Conservation (phyloP, 106 monocot species). For the Allium cepa region DNA sequence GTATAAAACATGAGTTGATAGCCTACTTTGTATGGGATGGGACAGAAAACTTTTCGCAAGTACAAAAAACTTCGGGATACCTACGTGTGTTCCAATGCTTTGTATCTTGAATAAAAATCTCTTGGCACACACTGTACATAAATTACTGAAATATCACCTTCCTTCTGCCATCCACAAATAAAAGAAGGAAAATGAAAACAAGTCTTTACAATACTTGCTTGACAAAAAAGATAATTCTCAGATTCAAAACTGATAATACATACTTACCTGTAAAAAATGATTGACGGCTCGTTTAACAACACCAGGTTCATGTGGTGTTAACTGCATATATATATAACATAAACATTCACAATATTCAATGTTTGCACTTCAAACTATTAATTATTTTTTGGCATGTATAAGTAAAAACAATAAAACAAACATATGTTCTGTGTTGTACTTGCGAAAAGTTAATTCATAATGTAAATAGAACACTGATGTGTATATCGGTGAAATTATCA, state of each 20-base stretch:
- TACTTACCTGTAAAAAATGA: constrained; percentile 81
- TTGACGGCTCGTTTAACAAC: constrained; percentile 90
- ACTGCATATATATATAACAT: constrained; percentile 25
- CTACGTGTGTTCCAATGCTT: constrained; percentile 76
- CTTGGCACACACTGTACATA: constrained; percentile 76
- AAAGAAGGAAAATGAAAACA: neutral
- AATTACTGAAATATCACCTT: constrained; percentile 76
- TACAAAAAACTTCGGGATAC: constrained; percentile 20
- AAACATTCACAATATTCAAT: too few species aligned
- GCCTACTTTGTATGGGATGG: too few species aligned
- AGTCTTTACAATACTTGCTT: too few species aligned
- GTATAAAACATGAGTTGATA: too few species aligned
- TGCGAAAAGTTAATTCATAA: too few species aligned
- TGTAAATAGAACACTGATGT: too few species aligned
- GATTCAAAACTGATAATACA: constrained; percentile 3
- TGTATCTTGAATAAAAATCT: constrained; percentile 92
- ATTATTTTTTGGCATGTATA: too few species aligned
- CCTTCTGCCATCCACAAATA: constrained; percentile 43
- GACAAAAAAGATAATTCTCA: too few species aligned
- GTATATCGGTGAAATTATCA: too few species aligned
- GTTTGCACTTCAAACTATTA: too few species aligned
- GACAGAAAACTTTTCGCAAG: neutral
- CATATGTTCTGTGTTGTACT: too few species aligned
- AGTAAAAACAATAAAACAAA: too few species aligned
- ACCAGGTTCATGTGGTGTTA: constrained; percentile 79